Conservation (phyloP, 2,329 filamentous ascomycete species). For the Hymenoscyphus occultus region DNA sequence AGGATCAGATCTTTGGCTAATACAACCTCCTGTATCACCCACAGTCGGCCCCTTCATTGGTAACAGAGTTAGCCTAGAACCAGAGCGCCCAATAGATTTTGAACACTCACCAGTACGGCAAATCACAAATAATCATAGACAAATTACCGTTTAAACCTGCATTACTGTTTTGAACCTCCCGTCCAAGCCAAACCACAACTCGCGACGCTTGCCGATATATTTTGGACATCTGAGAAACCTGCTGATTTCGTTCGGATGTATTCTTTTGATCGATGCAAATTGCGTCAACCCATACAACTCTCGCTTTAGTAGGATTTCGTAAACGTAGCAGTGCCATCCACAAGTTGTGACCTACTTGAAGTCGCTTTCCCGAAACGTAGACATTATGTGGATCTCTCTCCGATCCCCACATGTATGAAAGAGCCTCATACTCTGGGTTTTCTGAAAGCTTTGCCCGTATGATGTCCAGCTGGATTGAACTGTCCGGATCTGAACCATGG, state of each 20-base stretch:
- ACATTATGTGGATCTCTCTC: not conserved
- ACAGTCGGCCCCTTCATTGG: not conserved
- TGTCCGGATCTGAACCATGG: not conserved
- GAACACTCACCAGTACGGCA: not conserved
- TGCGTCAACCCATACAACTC: not conserved
- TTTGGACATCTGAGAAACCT: not conserved
- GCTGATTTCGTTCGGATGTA: not conserved
- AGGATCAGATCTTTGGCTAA: not conserved
- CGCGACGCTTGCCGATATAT: not conserved
- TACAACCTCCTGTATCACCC: not conserved
- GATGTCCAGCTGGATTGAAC: not conserved
- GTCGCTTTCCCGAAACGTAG: not conserved
- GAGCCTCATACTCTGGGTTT: not conserved
- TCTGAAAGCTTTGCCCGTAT: not conserved
- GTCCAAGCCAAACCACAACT: not conserved
- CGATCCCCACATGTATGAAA: not conserved
- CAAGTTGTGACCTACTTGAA: not conserved
- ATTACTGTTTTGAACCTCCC: not conserved
- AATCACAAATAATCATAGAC: not conserved
- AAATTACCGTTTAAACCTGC: no score
- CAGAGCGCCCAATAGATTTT: not conserved
- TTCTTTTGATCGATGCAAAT: not conserved
- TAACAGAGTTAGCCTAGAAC: not conserved
- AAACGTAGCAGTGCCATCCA: not conserved
- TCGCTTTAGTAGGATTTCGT: not conserved